Percentiles rank a stretch among this genome's conserved stretches.
Conservation (phyloP, 2,329 filamentous ascomycete species). For the Ophiocordyceps camponoti-saundersi region DNA sequence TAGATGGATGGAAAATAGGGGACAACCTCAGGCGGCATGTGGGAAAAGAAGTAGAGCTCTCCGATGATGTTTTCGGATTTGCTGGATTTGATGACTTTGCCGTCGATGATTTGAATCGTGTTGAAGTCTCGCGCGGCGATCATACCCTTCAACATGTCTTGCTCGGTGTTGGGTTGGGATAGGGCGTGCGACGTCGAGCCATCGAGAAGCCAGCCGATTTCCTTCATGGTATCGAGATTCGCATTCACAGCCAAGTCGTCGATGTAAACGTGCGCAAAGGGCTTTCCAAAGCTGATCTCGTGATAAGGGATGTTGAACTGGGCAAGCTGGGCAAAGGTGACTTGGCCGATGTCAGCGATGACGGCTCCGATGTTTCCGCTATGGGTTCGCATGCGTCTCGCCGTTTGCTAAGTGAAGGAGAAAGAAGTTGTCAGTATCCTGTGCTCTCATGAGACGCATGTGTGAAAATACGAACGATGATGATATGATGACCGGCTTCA, state of each 20-base stretch:
- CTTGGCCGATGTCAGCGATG: conserved; percentile 9
- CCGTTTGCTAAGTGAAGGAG: conserved; percentile 6
- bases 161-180: conserved; percentile 1
- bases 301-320: conserved; percentile 12
- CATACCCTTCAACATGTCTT: conserved; percentile 10
- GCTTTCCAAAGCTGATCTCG: conserved; percentile 14
- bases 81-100: conserved; percentile 14
- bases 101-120: conserved; percentile 11
- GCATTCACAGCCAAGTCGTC: conserved; percentile 7
- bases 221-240: neutral
- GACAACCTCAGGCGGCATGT: conserved; percentile 9
- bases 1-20: conserved; percentile 9
- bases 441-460: neutral
- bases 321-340: conserved; percentile 10
- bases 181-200: conserved; percentile 5
- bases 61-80: conserved; percentile 13
- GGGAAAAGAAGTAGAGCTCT: conserved; percentile 15
- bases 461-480: conserved; percentile 11
- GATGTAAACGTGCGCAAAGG: conserved; percentile 13
- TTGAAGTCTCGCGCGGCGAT: conserved; percentile 14
- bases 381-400: conserved; percentile 11
- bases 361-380: conserved; percentile 11
- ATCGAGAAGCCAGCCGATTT: conserved; percentile 12
- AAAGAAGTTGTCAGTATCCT: neutral
- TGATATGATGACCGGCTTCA: conserved; percentile 13